phyloP scores from a whole-genome alignment of 75 land plant genomes.

The Cryptomeria japonica region DNA sequence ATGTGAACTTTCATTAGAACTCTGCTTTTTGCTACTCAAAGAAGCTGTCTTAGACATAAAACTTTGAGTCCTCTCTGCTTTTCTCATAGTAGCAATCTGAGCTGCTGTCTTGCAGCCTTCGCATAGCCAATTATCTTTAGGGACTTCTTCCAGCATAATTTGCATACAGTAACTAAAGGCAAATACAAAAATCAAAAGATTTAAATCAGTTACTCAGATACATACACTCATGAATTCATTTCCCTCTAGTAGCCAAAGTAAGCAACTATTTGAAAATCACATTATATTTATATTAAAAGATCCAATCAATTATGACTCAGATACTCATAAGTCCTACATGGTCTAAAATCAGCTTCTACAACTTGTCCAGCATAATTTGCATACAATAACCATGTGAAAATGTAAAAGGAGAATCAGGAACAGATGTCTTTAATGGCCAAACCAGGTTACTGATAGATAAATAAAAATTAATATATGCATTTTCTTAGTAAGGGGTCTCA shows the following conservation, averaged over 20 bases:
- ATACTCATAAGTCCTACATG: no score
- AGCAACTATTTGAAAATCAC: background rate
- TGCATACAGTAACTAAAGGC: constrained; percentile 71
- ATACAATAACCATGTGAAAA: constrained; percentile 4
- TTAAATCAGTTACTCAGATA: background rate
- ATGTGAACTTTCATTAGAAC: constrained; percentile 7
- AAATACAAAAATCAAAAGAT: background rate
- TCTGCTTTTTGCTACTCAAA: constrained; percentile 18
- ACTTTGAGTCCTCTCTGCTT: constrained; percentile 20
- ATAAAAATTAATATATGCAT: background rate
- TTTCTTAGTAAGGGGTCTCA: background rate
- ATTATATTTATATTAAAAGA: background rate
- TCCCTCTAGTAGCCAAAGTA: background rate
- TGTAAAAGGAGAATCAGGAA: background rate
- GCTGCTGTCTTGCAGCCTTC: constrained; percentile 50
- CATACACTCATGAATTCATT: background rate
- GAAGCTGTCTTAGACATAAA: constrained; percentile 4
- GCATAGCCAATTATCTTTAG: constrained; percentile 78
- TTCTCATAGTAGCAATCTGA: constrained; percentile 34
- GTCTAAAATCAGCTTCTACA: background rate
- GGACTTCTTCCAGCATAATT: constrained; percentile 54
- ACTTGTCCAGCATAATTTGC: constrained; percentile 5
- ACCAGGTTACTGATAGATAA: background rate
- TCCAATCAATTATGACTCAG: background rate
- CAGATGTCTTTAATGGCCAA: background rate